Base-by-base conservation (phyloP, 1,284 basidiomycete species). In the Sutorius eximius region DNA sequence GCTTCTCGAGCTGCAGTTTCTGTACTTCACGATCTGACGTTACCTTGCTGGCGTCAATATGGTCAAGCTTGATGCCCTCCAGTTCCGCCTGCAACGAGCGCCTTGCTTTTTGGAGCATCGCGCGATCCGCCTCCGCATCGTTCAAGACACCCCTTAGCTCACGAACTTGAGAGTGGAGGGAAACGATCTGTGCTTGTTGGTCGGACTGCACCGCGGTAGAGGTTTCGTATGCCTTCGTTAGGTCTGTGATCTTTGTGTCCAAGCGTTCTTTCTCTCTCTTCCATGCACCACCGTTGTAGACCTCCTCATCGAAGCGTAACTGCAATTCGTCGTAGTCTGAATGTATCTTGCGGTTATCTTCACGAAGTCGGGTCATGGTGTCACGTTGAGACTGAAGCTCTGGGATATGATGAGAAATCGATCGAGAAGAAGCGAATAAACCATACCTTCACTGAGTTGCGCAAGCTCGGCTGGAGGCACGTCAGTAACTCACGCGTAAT, bases 241-340 rank as follows among this genome's bases (percentile, higher is more conserved):
- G 68, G 66, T 93, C 89, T 10, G 70, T 70, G 49, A 93, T 89
- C 77, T 92, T 92, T 42, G 83, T 86, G 58, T 94, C 90, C 68
- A 93, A 75, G 11, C 89, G 85, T 57, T 93, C 91, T 68, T 86
- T 91, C 72, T 93, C 91, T 61, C 90, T 89, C 75, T 89, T 89
- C 90, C 91, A 93, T 4, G 86, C 83, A 11, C 85, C 82, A 44
- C 85, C 85, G 55, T 81, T 88, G 69, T 89, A 89, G 1, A 86
- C 78, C 62, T 92, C 89, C 60, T 91, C 87, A 57, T 93, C 88
- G 61, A 85, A 86, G 37, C 83, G 81, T 40, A 87, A 72, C 60
- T 90, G 87, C 3, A 93, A 78, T 52, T 90, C 85, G 56, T 92
- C 89, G 51, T 87, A 82, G 59, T 92, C 86, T 0, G 86, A 86